Conservation (phyloP, 1,284 basidiomycete species). For the Kwoniella shivajii region DNA sequence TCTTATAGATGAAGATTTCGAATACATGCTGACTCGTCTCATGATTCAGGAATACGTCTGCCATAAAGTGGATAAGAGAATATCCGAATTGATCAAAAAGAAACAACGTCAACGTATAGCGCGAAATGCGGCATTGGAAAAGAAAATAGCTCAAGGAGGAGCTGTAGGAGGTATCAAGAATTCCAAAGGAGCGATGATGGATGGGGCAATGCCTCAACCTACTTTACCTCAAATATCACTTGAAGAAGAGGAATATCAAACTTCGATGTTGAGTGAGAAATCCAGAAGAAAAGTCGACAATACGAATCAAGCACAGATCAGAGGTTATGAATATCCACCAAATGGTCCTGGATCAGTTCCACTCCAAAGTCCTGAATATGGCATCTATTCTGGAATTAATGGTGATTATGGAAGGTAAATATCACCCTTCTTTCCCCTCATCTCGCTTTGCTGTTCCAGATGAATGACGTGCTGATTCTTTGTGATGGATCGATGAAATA, state of each 20-base stretch:
- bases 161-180: slow-evolving; percentile 91
- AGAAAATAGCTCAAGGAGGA: slow-evolving; percentile 87
- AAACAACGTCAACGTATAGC: slow-evolving; percentile 83
- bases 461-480: neutral
- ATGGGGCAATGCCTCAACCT: slow-evolving; percentile 72
- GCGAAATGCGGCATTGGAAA: slow-evolving; percentile 78
- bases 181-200: slow-evolving; percentile 83
- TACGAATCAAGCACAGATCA: neutral
- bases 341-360: neutral
- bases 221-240: slow-evolving; percentile 90
- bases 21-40: too few species aligned
- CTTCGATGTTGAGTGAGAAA: neutral
- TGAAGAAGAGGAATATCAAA: slow-evolving; percentile 71
- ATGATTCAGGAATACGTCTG: slow-evolving; percentile 85
- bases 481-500: neutral
- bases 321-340: slow-evolving; percentile 24
- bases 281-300: slow-evolving; percentile 19
- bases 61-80: slow-evolving; percentile 98
- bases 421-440: too few species aligned
- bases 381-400: slow-evolving; percentile 7
- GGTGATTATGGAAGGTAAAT: slow-evolving; percentile 34
- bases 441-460: neutral
- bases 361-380: slow-evolving; percentile 1
- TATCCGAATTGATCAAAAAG: slow-evolving; percentile 88
- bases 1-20: too few species aligned